Base-by-base conservation (phyloP, 1,284 basidiomycete genomes). In the Phaffia rhodozyma region DNA sequence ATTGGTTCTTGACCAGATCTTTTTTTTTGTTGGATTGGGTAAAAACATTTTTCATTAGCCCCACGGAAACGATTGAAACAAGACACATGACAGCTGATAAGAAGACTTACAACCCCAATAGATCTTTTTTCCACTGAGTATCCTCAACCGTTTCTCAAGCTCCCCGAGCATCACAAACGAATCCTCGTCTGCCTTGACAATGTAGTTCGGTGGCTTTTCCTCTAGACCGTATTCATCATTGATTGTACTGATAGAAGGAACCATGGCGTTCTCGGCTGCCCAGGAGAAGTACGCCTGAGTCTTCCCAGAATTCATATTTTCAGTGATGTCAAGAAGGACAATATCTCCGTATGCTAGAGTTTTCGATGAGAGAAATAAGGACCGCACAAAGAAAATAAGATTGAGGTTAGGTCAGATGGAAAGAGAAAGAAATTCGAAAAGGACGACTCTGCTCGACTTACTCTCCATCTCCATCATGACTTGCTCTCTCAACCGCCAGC, bases 151-250 rank as follows among this genome's bases (percentile, higher is more conserved):
- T 20, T 88, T 82, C 75, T 97, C 92, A 20, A 97, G 79, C 75
- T 97, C 92, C 7, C 89, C 88, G 29, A 97, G 81, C 82, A 94
- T 92, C 63, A 96, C 83, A 72, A 97, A 94, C 16, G 89, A 83
- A 74, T 97, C 92, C 71, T 97, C 92, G 74, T 97, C 92, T 1
- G 87, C 88, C 77, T 97, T 97, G 69, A 87, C 83, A 49, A 97
- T 84, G 71, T 85, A 96, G 72, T 94, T 89, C 11, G 91, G 90
- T 50, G 84, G 80, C 53, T 67, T 69, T 59, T 75, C 74, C 3
- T 74, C 72, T n/a, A 59, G 63, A 66, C 69, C 61, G 25, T 58
- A 30, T 21, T 59, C 61, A 27, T 67, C 65, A 43, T 60, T 64
- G 57, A 59, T 25, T 23, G 29, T 13, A 7, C 51, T 32, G 3